phyloP scores from a whole-genome alignment of 2,329 filamentous ascomycete species.

The Clarireedia homoeocarpa region DNA sequence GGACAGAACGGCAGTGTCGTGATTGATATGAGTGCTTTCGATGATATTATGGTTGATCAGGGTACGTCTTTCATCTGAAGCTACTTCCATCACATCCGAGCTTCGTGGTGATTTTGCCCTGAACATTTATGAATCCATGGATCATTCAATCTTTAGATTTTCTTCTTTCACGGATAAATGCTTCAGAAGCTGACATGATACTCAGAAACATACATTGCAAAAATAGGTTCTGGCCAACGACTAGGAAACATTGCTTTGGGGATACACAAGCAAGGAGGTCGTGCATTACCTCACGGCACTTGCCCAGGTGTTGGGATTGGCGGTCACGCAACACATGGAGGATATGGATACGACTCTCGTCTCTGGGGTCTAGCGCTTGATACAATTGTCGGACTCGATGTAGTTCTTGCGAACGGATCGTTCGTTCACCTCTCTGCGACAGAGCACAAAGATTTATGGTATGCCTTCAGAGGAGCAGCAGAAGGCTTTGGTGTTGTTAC shows the following conservation, averaged over 20 bases:
- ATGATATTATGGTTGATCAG: slow-evolving; percentile 43
- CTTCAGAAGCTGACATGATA: not conserved
- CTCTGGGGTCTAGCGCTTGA: slow-evolving; percentile 6
- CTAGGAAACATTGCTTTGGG: slow-evolving; percentile 36
- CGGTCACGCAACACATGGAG: slow-evolving; percentile 2
- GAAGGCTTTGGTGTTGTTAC: slow-evolving; percentile 31
- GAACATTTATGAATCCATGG: too few species aligned
- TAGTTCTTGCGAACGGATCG: slow-evolving; percentile 34
- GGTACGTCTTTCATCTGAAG: slow-evolving; percentile 4
- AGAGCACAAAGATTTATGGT: slow-evolving; percentile 24
- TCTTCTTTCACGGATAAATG: not conserved
- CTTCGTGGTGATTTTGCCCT: too few species aligned
- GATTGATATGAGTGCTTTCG: slow-evolving; percentile 46
- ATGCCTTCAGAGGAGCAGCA: slow-evolving; percentile 28
- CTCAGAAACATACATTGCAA: slow-evolving; percentile 14
- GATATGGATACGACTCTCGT: slow-evolving; percentile 4
- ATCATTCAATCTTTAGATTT: not conserved
- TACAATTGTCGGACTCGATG: slow-evolving; percentile 29
- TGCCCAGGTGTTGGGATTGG: slow-evolving; percentile 7
- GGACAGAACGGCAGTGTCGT: slow-evolving; percentile 44
- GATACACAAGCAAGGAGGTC: slow-evolving; percentile 30
- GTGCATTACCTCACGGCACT: slow-evolving; percentile 25
- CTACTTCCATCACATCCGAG: too few species aligned
- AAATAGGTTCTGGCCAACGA: slow-evolving; percentile 34
- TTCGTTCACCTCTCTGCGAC: slow-evolving; percentile 21